Base-by-base conservation (phyloP, 108 stramenopile species). In the Fragilariopsis cylindrus region DNA sequence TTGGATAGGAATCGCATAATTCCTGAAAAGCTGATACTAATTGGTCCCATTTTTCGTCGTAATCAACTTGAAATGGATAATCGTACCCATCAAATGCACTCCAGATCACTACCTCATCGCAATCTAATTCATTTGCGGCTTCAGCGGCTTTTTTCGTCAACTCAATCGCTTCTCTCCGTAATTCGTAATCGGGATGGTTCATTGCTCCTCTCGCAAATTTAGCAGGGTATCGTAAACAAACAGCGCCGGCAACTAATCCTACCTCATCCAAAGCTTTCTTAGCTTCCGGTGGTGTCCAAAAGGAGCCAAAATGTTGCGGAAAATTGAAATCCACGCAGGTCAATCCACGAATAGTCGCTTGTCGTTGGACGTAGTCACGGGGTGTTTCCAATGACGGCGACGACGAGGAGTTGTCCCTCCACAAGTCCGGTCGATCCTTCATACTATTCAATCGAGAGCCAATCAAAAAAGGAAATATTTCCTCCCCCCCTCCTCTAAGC, bases 21-120 rank as follows among this genome's bases (percentile, higher is more conserved):
- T 90, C 87, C 71, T 69, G 88, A 76, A 96, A 96, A 6, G 88
- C 87, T 3, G 77, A 68, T 3, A 96, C 89, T 7, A 96, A 55
- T 56, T 92, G 88, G 42, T 82, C 71, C 91, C 92, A 96, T 52
- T 89, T 90, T 56, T 90, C 85, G 64, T 84, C 75, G 75, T 94
- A 92, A 50, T 87, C 76, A 2, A 87, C 86, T 72, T 91, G 89
- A 69, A 93, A 90, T 3, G 90, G 85, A 72, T 96, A 96, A 67
- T 96, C 94, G 75, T 93, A 96, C 12, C 94, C 94, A 78, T 93
- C 92, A 75, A 82, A 96, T 13, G 94, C 94, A 57, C 78, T 80
- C 94, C 94, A 96, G 7, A 96, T 82, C 15, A 92, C 92, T 7
- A 95, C 94, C 66, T 90, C 89, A 62, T 85, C 68, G 65, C 85